Evolutionary conservation across 129 eudicot genomes (phyloP), one percentile per base, ranked within the genome.

Genomic region (Helichrysum umbraculigerum): DNA sequence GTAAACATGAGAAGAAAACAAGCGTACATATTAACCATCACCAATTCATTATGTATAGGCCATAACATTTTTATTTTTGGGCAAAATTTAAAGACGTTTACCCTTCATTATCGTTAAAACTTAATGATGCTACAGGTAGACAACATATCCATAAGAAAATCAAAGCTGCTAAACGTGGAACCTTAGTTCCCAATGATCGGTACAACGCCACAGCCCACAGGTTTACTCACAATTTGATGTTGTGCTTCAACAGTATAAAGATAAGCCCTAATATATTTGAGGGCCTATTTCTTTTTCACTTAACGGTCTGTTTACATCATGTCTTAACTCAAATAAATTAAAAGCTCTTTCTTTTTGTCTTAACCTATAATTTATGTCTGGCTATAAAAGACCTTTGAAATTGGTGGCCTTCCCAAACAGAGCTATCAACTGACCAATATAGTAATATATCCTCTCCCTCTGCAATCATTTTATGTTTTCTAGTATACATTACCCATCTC

Each of bases 1-100:
- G 74, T 79, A 79, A 29, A 79, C 83, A 78, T 79, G 30, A 65
- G 19, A 65, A 72, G 29, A 39, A 56, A 65, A 39, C 25, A 59
- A 84, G n/a, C 88, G 87, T 82, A 15, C 20, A 17, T 63, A 63
- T 28, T 91, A 92, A 74, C 87, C 91, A 72, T 85, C 83, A 41
- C 80, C 66, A 73, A 89, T 80, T 66, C 1, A 35, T 17, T 16
- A 65, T 29, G 17, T 66, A 66, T n/a, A 66, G 2, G 5, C 7
- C 50, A 6, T 33, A 65, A 16, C 11, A 64, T 5, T 16, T 65
- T 3, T n/a, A 32, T 7, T 32, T 14, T 15, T 1, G 9, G 39
- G 20, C 8, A 30, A 30, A 65, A 17, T 33, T 32, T 6, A 1
- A 33, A 37, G 71, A 37, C 20, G 39, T 39, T 9, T 67, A 14